Evolutionary conservation across 495 filamentous ascomycete genomes (phyloP).

Genomic region (Aspergillus incahuasiensis): DNA sequence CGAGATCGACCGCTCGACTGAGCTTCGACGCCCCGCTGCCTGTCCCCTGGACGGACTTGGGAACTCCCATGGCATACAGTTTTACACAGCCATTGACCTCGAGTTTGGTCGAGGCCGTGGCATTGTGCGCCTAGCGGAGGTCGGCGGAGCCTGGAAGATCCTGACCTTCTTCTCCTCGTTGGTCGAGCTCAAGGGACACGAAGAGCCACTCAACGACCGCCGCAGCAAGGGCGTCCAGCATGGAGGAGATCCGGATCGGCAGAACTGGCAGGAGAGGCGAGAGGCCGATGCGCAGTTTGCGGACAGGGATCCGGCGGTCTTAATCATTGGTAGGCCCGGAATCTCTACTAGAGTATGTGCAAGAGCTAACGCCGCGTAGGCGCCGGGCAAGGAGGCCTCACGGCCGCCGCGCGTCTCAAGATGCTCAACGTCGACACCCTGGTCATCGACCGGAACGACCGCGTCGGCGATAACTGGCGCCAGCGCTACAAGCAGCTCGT

Average conservation of each 20-base stretch:
- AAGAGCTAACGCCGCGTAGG: background rate
- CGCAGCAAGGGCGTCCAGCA: conserved; percentile 47
- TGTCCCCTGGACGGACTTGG: conserved; percentile 46
- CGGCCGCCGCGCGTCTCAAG: conserved; percentile 64
- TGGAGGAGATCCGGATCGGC: conserved; percentile 47
- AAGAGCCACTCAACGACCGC: conserved; percentile 36
- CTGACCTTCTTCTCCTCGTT: conserved; percentile 60
- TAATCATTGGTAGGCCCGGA: conserved; percentile 57
- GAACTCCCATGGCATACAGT: conserved; percentile 47
- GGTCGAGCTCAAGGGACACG: conserved; percentile 40
- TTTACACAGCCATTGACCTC: conserved; percentile 46
- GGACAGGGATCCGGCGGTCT: conserved; percentile 54
- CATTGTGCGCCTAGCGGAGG: conserved; percentile 49
- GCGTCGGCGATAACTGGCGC: conserved; percentile 76
- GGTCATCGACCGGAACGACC: conserved; percentile 59
- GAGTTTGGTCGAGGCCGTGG: conserved; percentile 51
- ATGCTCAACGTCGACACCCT: conserved; percentile 59
- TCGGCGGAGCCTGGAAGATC: conserved; percentile 54
- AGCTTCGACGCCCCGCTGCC: conserved; percentile 43
- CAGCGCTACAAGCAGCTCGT: conserved; percentile 59
- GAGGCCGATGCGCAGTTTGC: conserved; percentile 47
- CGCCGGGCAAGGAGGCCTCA: conserved; percentile 51
- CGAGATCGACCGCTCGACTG: conserved; percentile 44
- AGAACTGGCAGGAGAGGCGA: conserved; percentile 65
- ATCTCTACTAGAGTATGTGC: background rate